A percentile compares a stretch with the other conserved stretches of the same genome.
Evolutionary conservation across 2,329 filamentous ascomycete species (phyloP).

Genomic region (Zymoseptoria ardabiliae): DNA sequence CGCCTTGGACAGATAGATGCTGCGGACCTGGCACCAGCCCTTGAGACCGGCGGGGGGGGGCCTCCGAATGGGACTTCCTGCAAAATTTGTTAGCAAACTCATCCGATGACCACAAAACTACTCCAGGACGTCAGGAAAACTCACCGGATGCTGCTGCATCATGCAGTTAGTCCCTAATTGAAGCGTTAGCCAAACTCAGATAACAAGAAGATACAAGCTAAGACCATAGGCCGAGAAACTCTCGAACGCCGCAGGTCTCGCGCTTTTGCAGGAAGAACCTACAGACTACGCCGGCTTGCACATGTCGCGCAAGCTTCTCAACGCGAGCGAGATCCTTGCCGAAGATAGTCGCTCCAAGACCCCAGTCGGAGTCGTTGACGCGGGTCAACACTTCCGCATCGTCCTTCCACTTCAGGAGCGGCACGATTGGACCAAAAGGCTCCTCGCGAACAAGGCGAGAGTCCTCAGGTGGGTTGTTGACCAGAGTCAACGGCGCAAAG

Average conservation of each 20-base stretch:
- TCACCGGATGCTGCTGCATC: slow-evolving; percentile 18
- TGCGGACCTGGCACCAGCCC: slow-evolving; percentile 38
- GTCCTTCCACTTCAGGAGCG: slow-evolving; percentile 73
- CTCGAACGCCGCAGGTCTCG: background rate
- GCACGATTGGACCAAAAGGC: slow-evolving; percentile 87
- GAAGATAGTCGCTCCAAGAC: slow-evolving; percentile 88
- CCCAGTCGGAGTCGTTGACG: slow-evolving; percentile 93
- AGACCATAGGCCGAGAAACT: no score
- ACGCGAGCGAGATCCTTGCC: slow-evolving; percentile 73
- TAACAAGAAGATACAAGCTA: no score
- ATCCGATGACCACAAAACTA: background rate
- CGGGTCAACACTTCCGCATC: slow-evolving; percentile 72
- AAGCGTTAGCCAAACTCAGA: no score
- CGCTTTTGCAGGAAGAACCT: background rate
- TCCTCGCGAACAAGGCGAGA: slow-evolving; percentile 89
- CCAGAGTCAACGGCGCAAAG: slow-evolving; percentile 59
- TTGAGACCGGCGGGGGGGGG: slow-evolving; percentile 46
- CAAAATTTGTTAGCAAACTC: slow-evolving; percentile 5
- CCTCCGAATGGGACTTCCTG: slow-evolving; percentile 55
- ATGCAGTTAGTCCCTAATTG: slow-evolving; percentile 33
- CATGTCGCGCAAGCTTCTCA: slow-evolving; percentile 65
- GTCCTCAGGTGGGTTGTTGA: slow-evolving; percentile 67
- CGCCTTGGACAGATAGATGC: slow-evolving; percentile 37
- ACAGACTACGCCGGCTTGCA: slow-evolving; percentile 78
- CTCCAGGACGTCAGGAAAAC: background rate